Percentiles rank a stretch among this genome's conserved stretches.
phyloP scores from a whole-genome alignment of 805 yeast genomes.

The Clavispora asparagi region DNA sequence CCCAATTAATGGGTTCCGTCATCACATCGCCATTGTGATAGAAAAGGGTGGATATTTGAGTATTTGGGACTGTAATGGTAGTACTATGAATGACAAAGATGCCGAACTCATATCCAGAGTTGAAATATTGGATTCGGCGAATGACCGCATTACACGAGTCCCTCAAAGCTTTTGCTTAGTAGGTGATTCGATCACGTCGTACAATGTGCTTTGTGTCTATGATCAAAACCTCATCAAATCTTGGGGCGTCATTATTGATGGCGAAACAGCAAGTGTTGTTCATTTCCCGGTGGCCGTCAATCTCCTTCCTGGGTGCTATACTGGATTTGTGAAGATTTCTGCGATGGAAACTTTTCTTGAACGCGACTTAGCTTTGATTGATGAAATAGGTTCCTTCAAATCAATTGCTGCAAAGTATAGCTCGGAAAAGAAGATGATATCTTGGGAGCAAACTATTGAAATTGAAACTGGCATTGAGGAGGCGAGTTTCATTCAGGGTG shows the following conservation, averaged over 20 bases:
- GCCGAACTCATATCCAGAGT: constrained; percentile 20
- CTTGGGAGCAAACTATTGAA: constrained; percentile 49
- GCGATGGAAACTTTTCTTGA: constrained; percentile 53
- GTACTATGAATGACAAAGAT: constrained; percentile 23
- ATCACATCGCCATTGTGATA: constrained; percentile 27
- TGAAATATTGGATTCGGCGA: constrained; percentile 8
- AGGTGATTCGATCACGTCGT: constrained; percentile 7
- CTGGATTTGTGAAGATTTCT: constrained; percentile 39
- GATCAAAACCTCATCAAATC: constrained; percentile 29
- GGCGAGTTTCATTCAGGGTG: constrained; percentile 59
- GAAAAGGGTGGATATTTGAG: constrained; percentile 37
- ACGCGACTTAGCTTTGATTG: constrained; percentile 47
- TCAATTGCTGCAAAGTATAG: constrained; percentile 12
- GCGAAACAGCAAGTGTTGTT: constrained; percentile 7
- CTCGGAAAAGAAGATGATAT: constrained; percentile 23
- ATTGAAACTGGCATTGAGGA: constrained; percentile 53
- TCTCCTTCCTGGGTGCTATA: constrained; percentile 28
- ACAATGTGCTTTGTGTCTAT: constrained; percentile 50
- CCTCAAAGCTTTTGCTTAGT: constrained; percentile 24
- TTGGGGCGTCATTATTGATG: constrained; percentile 33
- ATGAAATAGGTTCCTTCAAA: constrained; percentile 31
- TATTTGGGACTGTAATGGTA: constrained; percentile 57
- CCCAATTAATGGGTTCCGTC: constrained; percentile 12
- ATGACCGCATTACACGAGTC: constrained; percentile 2
- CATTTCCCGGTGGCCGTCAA: constrained; percentile 13